Conservation (phyloP, 2,329 filamentous ascomycete genomes). For the Juglanconis oblonga region DNA sequence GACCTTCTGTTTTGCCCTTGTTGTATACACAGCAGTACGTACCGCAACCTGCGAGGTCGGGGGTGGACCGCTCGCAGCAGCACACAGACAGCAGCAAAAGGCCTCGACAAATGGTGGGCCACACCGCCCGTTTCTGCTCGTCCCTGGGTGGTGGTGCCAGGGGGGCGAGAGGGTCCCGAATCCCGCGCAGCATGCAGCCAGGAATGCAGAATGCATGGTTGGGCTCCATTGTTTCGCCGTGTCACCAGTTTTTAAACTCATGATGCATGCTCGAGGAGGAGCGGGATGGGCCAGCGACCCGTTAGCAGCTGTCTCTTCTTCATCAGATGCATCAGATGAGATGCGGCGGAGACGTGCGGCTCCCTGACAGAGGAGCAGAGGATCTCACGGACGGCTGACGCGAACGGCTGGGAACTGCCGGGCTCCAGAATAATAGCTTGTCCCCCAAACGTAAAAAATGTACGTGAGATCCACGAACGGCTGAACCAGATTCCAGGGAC, state of each 20-base stretch:
- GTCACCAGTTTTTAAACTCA: slow-evolving; percentile 20
- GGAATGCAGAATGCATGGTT: background rate
- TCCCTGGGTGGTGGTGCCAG: background rate
- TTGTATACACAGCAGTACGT: background rate
- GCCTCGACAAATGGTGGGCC: slow-evolving; percentile 1
- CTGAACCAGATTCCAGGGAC: slow-evolving; percentile 5
- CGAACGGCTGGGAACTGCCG: slow-evolving; percentile 11
- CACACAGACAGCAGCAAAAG: background rate
- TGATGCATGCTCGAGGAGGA: slow-evolving; percentile 3
- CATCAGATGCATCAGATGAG: background rate
- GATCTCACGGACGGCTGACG: slow-evolving; percentile 5
- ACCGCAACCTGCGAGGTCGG: background rate
- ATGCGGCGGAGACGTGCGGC: slow-evolving; percentile 14
- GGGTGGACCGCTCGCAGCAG: background rate
- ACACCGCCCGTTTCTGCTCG: slow-evolving; percentile 4
- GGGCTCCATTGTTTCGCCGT: slow-evolving; percentile 10
- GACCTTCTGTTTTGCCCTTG: background rate
- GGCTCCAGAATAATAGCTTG: slow-evolving; percentile 16
- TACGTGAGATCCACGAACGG: slow-evolving; percentile 12
- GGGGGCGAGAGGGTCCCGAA: background rate
- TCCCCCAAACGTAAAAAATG: slow-evolving; percentile 5
- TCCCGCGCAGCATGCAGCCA: slow-evolving; percentile 1
- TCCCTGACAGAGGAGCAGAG: background rate
- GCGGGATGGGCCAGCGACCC: background rate
- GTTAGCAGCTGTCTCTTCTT: background rate